These are phyloP conservation scores for Boletus smithii DNA, from an alignment of 1,284 basidiomycete genomes.

Conservation along the genomic window DNA sequence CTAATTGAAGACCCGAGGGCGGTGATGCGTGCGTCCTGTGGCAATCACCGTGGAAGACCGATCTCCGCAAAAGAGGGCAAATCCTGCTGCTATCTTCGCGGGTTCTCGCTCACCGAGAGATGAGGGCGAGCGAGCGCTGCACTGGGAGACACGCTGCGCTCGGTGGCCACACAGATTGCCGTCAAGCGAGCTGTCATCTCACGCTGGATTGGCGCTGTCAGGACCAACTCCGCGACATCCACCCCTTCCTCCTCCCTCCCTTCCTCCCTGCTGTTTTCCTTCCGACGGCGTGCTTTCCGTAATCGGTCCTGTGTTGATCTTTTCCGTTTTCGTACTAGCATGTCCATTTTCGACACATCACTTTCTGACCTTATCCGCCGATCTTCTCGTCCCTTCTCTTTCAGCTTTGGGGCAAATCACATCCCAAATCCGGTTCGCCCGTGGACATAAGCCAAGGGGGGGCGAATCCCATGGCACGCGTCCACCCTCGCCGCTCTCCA, in stretches of 20 bases:
- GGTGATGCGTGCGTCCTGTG: no score
- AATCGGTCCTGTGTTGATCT: slow-evolving; percentile 30
- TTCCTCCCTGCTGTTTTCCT: not conserved
- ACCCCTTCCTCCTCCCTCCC: no score
- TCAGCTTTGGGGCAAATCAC: slow-evolving; percentile 29
- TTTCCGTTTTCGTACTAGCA: slow-evolving; percentile 17
- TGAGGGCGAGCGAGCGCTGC: no score
- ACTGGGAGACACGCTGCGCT: no score
- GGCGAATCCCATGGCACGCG: slow-evolving; percentile 18
- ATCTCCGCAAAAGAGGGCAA: slow-evolving; percentile 24
- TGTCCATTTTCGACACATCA: slow-evolving; percentile 12
- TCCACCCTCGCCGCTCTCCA: slow-evolving; percentile 12
- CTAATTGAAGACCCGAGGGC: slow-evolving; percentile 20
- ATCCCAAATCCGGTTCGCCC: slow-evolving; percentile 27
- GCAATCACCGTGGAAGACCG: slow-evolving; percentile 28
- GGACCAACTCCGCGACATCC: no score
- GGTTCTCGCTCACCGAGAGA: no score
- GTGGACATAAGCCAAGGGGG: slow-evolving; percentile 29
- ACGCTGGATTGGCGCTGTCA: no score
- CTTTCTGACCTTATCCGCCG: slow-evolving; percentile 36
- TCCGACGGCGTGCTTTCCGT: slow-evolving; percentile 12
- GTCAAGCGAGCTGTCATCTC: no score
- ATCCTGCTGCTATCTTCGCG: slow-evolving; percentile 23
- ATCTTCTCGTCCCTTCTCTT: slow-evolving; percentile 35
- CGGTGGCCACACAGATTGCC: not conserved